Base-by-base conservation (phyloP, 371 early-diverging fungal genomes). In the Apophysomyces elegans region DNA sequence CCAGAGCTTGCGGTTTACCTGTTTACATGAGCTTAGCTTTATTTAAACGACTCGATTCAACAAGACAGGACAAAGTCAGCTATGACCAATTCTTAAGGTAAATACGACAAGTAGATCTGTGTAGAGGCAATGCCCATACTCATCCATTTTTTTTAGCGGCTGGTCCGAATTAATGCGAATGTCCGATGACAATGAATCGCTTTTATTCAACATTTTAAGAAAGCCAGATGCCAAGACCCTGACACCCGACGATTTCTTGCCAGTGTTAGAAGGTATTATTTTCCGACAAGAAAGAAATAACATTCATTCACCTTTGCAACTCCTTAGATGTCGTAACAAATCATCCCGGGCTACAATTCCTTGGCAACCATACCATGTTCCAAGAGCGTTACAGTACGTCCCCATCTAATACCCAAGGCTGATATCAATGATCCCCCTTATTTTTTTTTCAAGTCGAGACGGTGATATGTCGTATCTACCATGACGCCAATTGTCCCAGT, bases 341-440 rank as follows among this genome's bases (percentile, higher is more conserved):
- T 68, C 96, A 96, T 71, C 92, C 91, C 16, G 96, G 92, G 32
- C 82, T 96, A n/a, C 89, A 88, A 68, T 95, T 95, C 70, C 73
- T 96, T 50, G 74, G 85, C 6, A 81, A 86, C 39, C 88, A 94
- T 74, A 77, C 85, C 12, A 85, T 92, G 54, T 95, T 95, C 78
- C 91, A 93, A 72, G 88, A 88, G 62, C 85, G 93, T 36, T 96
- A 95, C 61, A 83, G 93, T 90, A 84, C 65, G 82, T 67, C 35
- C 32, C 32, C 32, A 26, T 26, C 32, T 26, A 26, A 26, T 26
- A 26, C 32, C 2, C 32, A 3, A 26, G 32, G 32, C 32, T 2
- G 32, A 21, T 37, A 43, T 37, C 26, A 56, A 43, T 36, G 8
- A 21, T 41, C 37, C 38, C 11, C 13, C 58, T 59, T 57, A 36